Evolutionary conservation across 129 eudicot genomes (phyloP).

Genomic region (Glebionis coronaria): DNA sequence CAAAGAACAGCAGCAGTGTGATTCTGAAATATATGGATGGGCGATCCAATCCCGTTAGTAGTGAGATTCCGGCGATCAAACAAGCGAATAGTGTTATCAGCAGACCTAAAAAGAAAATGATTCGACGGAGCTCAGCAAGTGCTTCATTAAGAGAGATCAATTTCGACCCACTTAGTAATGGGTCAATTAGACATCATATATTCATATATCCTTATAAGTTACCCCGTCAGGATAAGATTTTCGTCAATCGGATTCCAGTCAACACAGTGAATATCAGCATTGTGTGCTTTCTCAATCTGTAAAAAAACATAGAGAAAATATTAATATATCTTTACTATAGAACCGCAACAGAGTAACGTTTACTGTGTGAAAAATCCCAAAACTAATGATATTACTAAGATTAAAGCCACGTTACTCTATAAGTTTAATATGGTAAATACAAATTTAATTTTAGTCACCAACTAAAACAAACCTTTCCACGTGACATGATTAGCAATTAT

Average conservation of each 20-base stretch:
- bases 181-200: constrained; percentile 2
- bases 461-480: not conserved
- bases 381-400: not conserved
- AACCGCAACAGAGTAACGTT: not conserved
- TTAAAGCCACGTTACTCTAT: not conserved
- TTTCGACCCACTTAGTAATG: not conserved
- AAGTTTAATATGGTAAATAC: not conserved
- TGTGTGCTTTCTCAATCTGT: constrained; percentile 93
- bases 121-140: not conserved
- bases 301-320: constrained; percentile 8
- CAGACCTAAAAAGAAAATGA: constrained; percentile 51
- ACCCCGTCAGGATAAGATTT: constrained; percentile 86
- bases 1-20: constrained; percentile 90
- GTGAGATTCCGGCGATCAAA: constrained; percentile 85
- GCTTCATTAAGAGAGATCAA: not conserved
- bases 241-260: constrained; percentile 89
- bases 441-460: not conserved
- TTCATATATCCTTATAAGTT: not conserved
- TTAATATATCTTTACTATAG: constrained; percentile 5
- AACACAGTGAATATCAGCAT: constrained; percentile 96
- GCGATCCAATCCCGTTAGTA: constrained; percentile 75
- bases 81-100: constrained; percentile 78
- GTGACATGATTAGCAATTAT: not conserved
- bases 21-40: constrained; percentile 73
- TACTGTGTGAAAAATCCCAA: not conserved